Percentiles rank a stretch among this genome's conserved stretches.
These are phyloP conservation scores for Gymnopilus junonius DNA, from an alignment of 768 basidiomycete species.

Conservation along the genomic window DNA sequence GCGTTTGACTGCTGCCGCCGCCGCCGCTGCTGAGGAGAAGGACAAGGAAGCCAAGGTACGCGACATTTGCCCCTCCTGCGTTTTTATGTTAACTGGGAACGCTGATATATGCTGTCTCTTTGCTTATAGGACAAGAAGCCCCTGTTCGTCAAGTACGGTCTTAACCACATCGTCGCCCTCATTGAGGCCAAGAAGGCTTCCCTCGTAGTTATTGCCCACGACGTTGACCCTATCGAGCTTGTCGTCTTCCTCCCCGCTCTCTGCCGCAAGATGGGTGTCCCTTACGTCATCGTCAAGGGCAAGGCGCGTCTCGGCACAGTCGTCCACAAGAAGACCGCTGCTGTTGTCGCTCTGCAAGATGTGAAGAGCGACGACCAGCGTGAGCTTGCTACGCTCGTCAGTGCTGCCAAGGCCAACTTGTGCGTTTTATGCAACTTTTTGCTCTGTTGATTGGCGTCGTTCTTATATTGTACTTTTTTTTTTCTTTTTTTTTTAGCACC, in stretches of 20 bases:
- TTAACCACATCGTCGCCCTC: constrained; percentile 96
- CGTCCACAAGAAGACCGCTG: constrained; percentile 98
- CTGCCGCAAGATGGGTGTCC: constrained; percentile 99
- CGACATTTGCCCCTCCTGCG: neutral
- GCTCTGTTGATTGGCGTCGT: too few species aligned
- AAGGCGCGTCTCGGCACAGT: constrained; percentile 98
- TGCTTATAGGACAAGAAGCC: constrained; percentile 87
- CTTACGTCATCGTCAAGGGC: constrained; percentile 98
- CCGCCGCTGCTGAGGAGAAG: constrained; percentile 83
- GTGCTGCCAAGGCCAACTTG: constrained; percentile 98
- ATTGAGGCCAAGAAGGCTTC: constrained; percentile 97
- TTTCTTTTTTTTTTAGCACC: constrained; percentile 48
- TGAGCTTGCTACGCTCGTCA: constrained; percentile 90
- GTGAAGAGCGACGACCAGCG: constrained; percentile 94
- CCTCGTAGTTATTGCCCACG: constrained; percentile 94
- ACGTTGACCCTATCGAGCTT: constrained; percentile 99
- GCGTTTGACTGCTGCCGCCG: constrained; percentile 79
- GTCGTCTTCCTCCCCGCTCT: constrained; percentile 98
- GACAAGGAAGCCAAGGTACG: constrained; percentile 56
- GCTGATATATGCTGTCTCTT: too few species aligned
- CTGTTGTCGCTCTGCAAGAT: constrained; percentile 90
- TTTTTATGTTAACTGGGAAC: neutral
- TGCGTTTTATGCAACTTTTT: constrained; percentile 43
- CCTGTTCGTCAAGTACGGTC: constrained; percentile 92
- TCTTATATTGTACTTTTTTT: constrained; percentile 4